phyloP scores from a whole-genome alignment of 352 stramenopile genomes.

The Phytophthora ohioensis region DNA sequence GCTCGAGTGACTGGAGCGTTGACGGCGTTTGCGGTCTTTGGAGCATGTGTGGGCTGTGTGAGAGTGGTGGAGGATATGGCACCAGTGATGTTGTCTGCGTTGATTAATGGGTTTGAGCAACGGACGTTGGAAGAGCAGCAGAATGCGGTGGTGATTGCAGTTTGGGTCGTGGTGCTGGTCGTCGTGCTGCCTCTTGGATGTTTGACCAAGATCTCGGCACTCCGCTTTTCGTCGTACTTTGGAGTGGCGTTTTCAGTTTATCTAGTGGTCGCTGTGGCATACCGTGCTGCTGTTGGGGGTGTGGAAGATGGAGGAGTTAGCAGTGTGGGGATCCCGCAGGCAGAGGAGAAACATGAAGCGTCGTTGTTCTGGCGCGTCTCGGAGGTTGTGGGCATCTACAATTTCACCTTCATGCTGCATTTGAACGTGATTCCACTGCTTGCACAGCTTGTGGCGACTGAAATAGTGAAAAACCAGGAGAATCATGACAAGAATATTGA shows the following conservation, averaged over 20 bases:
- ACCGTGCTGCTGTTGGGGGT: conserved; percentile 47
- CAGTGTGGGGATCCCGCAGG: not conserved
- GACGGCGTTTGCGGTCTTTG: conserved; percentile 80
- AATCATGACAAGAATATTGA: conserved; percentile 19
- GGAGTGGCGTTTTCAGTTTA: conserved; percentile 78
- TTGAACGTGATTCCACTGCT: conserved; percentile 82
- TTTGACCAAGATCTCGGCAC: conserved; percentile 75
- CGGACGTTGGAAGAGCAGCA: conserved; percentile 44
- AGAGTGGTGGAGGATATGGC: conserved; percentile 80
- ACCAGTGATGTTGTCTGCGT: conserved; percentile 56
- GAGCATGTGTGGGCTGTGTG: conserved; percentile 77
- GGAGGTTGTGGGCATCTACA: conserved; percentile 82
- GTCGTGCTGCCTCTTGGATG: conserved; percentile 72
- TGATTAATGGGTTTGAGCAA: conserved; percentile 29
- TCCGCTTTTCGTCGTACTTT: conserved; percentile 82
- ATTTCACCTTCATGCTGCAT: conserved; percentile 88
- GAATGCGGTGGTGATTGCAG: conserved; percentile 40
- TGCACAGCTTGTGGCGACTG: conserved; percentile 55
- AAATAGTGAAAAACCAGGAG: conserved; percentile 25
- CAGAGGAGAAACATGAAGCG: conserved; percentile 4
- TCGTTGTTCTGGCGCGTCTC: conserved; percentile 58
- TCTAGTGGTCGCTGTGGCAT: conserved; percentile 67
- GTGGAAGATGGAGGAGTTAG: conserved; percentile 2
- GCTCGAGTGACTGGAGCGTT: conserved; percentile 62
- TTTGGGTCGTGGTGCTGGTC: conserved; percentile 72